Base-by-base conservation (phyloP, 306 rosid species). In the Biancaea sappan region DNA sequence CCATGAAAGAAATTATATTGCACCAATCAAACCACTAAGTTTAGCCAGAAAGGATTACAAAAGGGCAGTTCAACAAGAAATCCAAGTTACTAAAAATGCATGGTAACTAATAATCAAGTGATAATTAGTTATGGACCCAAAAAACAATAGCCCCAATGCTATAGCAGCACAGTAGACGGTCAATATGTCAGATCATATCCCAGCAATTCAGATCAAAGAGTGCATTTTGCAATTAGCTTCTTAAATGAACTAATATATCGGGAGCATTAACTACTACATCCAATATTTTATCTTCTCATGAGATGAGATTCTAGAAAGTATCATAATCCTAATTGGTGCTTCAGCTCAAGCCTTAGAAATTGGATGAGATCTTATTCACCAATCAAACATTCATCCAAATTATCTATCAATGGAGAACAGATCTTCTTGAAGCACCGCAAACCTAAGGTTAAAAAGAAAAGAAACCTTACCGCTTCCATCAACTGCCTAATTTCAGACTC, bases 401-500 rank as follows among this genome's bases (percentile, higher is more conserved):
- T 21, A 54, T 8, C 4, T n/a, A 7, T 3, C 5, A 56, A 25
- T 48, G 50, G 63, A 69, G 56, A 69, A 21, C 14, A 72, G 25
- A 62, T 34, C 46, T 22, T 57, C 28, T 29, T 6, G 16, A 74
- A 64, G 67, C 58, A 69, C 46, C 37, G 53, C 13, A 12, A 60
- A 35, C 54, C 47, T 37, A 51, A 4, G 29, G 41, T 19, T 26
- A 28, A 37, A 63, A 47, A 72, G 54, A 54, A 51, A 22, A 63
- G 65, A 87, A 43, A 75, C 63, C 86, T 76, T 80, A 94, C 98
- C 84, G 98, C 97, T 85, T 94, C 94, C 97, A 94, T 94, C 80
- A 91, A 78, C 80, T 91, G 96, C 80, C 86, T 91, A 71, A 87
- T 92, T 91, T 94, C 97, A 28, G 97, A 86, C 90, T 94, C 98